Evolutionary conservation across 2,329 filamentous ascomycete genomes (phyloP).

Genomic region (Arthrinium phaeospermum): DNA sequence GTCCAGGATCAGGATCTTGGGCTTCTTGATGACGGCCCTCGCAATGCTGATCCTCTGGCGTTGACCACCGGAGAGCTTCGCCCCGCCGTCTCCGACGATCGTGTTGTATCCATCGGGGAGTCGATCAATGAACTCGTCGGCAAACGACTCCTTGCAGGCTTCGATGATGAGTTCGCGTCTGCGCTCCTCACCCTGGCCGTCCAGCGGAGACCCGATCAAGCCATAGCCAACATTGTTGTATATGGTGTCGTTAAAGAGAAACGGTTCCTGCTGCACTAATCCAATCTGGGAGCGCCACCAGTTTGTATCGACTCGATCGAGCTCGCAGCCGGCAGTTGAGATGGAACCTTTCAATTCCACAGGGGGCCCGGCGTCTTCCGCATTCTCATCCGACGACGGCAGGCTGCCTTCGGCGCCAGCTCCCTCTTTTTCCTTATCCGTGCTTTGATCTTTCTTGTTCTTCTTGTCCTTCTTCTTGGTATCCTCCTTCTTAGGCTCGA

Average conservation of each 20-base stretch:
- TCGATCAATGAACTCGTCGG: conserved; percentile 70
- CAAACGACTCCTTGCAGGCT: conserved; percentile 71
- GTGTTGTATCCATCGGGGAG: conserved; percentile 74
- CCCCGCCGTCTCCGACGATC: conserved; percentile 76
- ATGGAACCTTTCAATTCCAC: conserved; percentile 59
- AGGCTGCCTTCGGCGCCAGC: conserved; percentile 31
- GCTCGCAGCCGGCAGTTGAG: conserved; percentile 55
- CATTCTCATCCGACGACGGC: conserved; percentile 21
- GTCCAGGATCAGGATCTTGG: conserved; percentile 75
- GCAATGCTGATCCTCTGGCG: conserved; percentile 83
- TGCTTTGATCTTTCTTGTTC: conserved; percentile 41
- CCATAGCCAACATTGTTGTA: conserved; percentile 67
- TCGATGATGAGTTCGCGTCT: conserved; percentile 66
- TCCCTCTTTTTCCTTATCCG: conserved; percentile 37
- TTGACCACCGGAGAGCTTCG: conserved; percentile 83
- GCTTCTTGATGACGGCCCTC: conserved; percentile 73
- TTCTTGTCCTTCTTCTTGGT: conserved; percentile 45
- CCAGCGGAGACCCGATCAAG: conserved; percentile 57
- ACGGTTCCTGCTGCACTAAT: conserved; percentile 71
- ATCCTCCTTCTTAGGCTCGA: conserved; percentile 53
- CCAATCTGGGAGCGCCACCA: conserved; percentile 69
- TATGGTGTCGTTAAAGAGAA: conserved; percentile 71
- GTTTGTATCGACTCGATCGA: conserved; percentile 65
- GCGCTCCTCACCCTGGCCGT: conserved; percentile 57
- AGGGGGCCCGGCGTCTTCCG: conserved; percentile 46